Base-by-base conservation (phyloP, 192 early-diverging fungal species). In the Cetraspora pellucida region DNA sequence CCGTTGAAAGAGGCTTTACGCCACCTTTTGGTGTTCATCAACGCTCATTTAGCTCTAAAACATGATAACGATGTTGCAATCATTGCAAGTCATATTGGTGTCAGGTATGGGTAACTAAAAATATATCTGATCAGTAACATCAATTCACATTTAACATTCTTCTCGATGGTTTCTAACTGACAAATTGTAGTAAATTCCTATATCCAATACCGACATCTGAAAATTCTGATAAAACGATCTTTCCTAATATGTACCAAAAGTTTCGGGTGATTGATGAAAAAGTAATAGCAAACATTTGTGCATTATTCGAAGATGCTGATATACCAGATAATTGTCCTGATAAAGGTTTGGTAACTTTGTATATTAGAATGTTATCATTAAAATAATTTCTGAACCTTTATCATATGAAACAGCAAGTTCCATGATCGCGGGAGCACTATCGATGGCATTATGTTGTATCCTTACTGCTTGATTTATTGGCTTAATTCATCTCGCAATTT, bases 31-130 rank as follows among this genome's bases (percentile, higher is more conserved):
- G 85, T 95, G 10, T 96, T 97, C 69, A 88, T 98, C 64, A 97
- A 98, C 81, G 97, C 96, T 9, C 95, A 96, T 81, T 81, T 98
- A 72, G 93, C 95, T 16, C 87, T 95, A 23, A 91, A 93, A 47
- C 91, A 94, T 58, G 93, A 97, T 72, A 97, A 96, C 78, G 84
- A 87, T 67, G 83, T 98, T n/a, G 94, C 91, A 0, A 90, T 96
- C 1, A 89, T 98, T 17, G 95, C 93, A 0, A 89, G 88, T 78
- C 88, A 89, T 82, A 81, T 83, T 17, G 88, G 85, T 17, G 77
- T 82, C 64, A 87, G 88, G 88, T 89, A 81, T 19, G 55, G 14
- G 6, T 31, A n/a, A 31, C 23, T 69, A 21, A 7, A n/a, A 17
- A n/a, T 23, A 16, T 1, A 19, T 44, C 23, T 60, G 2, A 27